These are phyloP conservation scores for Colletotrichum ledebouriae DNA, from an alignment of 2,329 filamentous ascomycete species.

Conservation along the genomic window DNA sequence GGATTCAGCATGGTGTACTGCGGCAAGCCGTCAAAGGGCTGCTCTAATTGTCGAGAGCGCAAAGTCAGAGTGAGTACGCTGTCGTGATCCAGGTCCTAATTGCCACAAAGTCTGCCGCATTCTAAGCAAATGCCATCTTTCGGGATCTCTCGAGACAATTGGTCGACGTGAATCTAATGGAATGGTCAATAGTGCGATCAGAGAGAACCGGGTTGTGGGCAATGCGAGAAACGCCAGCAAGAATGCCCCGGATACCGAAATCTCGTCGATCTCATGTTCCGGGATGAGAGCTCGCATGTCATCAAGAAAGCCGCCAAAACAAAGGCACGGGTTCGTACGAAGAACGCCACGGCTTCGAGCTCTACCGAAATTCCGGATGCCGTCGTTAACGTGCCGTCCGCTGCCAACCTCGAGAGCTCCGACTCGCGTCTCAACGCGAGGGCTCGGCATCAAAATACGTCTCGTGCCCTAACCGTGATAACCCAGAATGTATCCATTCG, in stretches of 20 bases:
- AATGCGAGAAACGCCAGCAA: slow-evolving; percentile 66
- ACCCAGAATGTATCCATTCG: slow-evolving; percentile 38
- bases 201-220: slow-evolving; percentile 64
- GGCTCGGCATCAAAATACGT: slow-evolving; percentile 9
- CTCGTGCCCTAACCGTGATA: slow-evolving; percentile 37
- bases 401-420: slow-evolving; percentile 16
- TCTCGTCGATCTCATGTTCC: slow-evolving; percentile 69
- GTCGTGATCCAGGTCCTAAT: neutral
- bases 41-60: slow-evolving; percentile 67
- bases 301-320: slow-evolving; percentile 62
- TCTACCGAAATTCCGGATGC: neutral
- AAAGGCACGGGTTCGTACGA: slow-evolving; percentile 50
- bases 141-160: neutral
- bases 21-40: slow-evolving; percentile 69
- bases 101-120: neutral
- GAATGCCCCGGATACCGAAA: slow-evolving; percentile 69
- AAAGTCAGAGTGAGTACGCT: slow-evolving; percentile 65
- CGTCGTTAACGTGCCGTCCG: slow-evolving; percentile 6
- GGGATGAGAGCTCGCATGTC: slow-evolving; percentile 68
- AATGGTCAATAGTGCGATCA: slow-evolving; percentile 63
- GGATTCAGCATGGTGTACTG: slow-evolving; percentile 65
- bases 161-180: slow-evolving; percentile 18
- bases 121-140: no score
- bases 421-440: slow-evolving; percentile 4
- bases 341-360: slow-evolving; percentile 44